A percentile compares a stretch with the other conserved stretches of the same genome.
phyloP scores from a whole-genome alignment of 169 alveolate species.

The Plasmodium gaboni region DNA sequence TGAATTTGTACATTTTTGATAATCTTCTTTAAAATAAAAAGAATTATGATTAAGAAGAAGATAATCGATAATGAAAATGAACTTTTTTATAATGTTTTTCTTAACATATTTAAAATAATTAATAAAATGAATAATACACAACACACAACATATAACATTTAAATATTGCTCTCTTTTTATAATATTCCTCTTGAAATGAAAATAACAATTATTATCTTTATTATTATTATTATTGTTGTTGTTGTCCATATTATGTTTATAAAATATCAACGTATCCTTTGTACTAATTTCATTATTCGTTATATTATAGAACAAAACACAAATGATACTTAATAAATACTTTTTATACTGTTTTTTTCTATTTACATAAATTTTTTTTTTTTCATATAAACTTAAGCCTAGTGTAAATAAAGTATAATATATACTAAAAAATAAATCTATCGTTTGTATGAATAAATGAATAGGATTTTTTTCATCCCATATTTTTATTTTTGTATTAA shows the following conservation, averaged over 20 bases:
- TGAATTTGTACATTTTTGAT: not conserved
- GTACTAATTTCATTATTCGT: not conserved
- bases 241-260: not conserved
- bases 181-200: not conserved
- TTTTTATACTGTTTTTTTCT: conserved; percentile 40
- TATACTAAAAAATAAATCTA: conserved; percentile 48
- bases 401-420: conserved; percentile 23
- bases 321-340: conserved; percentile 36
- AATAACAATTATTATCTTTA: not conserved
- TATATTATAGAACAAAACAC: conserved; percentile 8
- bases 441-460: conserved; percentile 29
- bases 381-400: conserved; percentile 30
- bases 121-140: conserved; percentile 56
- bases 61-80: conserved; percentile 40
- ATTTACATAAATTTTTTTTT: conserved; percentile 21
- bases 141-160: conserved; percentile 41
- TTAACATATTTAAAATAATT: conserved; percentile 50
- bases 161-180: conserved; percentile 10
- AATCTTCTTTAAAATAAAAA: conserved; percentile 18
- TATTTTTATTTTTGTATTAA: not conserved
- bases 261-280: not conserved
- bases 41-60: conserved; percentile 17
- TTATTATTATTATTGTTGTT: not conserved
- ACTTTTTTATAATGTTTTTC: conserved; percentile 24
- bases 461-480: conserved; percentile 11